These are phyloP conservation scores for Balakata baccata DNA, from an alignment of 345 rosid species.

Conservation along the genomic window DNA sequence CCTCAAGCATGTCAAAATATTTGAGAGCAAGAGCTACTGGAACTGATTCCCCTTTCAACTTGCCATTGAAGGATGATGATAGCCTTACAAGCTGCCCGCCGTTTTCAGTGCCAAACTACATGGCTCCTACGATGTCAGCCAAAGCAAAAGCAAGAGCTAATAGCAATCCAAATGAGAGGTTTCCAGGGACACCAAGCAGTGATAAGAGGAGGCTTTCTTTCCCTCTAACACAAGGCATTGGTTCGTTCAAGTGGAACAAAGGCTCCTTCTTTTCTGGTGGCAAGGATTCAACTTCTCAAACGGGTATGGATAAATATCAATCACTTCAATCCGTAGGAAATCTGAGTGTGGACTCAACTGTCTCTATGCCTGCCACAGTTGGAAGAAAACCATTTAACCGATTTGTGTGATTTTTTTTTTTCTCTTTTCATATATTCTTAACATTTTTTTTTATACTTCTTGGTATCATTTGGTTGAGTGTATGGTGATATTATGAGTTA, in stretches of 20 bases:
- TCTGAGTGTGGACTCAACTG: constrained; percentile 72
- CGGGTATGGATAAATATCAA: constrained; percentile 19
- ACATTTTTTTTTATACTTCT: constrained; percentile 16
- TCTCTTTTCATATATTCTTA: neutral
- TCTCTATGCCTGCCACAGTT: constrained; percentile 72
- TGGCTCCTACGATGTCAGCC: constrained; percentile 77
- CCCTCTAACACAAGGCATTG: constrained; percentile 63
- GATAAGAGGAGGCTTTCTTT: constrained; percentile 76
- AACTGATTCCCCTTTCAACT: constrained; percentile 50
- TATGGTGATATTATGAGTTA: constrained; percentile 37
- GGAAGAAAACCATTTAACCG: constrained; percentile 88
- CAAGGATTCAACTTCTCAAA: constrained; percentile 50
- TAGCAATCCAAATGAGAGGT: constrained; percentile 73
- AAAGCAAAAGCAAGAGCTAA: constrained; percentile 72
- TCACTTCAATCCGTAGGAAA: constrained; percentile 47
- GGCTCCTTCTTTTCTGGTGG: constrained; percentile 56
- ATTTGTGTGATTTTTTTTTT: constrained; percentile 63
- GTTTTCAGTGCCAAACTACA: constrained; percentile 81
- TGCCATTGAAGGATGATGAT: constrained; percentile 73
- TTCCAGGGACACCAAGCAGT: constrained; percentile 55
- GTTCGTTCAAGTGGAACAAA: constrained; percentile 77
- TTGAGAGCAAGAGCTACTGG: constrained; percentile 59
- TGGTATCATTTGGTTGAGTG: constrained; percentile 45
- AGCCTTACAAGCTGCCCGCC: constrained; percentile 92
- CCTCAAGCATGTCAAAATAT: constrained; percentile 36